Percentiles rank a stretch among this genome's conserved stretches.
Evolutionary conservation across 169 alveolate genomes (phyloP).

Genomic region (Plasmodium gaboni): DNA sequence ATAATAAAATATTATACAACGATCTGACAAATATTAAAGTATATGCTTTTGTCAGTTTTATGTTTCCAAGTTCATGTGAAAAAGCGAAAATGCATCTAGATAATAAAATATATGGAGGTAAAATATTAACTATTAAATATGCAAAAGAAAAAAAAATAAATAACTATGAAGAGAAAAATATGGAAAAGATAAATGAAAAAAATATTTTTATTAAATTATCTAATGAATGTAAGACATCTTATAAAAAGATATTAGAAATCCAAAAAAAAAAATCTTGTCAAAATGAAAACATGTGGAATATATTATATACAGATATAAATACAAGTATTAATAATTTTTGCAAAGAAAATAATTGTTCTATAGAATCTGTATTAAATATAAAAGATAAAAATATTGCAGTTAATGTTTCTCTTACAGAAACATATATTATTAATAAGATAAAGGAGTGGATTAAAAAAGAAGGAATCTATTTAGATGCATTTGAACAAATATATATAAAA

Average conservation of each 20-base stretch:
- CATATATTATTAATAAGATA: slow-evolving; percentile 93
- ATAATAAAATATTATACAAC: not conserved
- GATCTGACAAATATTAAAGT: slow-evolving; percentile 69
- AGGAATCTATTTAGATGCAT: slow-evolving; percentile 92
- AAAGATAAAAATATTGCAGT: slow-evolving; percentile 90
- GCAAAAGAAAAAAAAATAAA: slow-evolving; percentile 77
- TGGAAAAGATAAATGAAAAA: slow-evolving; percentile 44
- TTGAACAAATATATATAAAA: slow-evolving; percentile 80
- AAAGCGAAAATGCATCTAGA: slow-evolving; percentile 32
- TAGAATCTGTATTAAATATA: slow-evolving; percentile 90
- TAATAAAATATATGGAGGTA: slow-evolving; percentile 82
- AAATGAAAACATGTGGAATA: slow-evolving; percentile 95
- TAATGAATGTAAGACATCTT: slow-evolving; percentile 85
- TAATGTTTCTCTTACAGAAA: slow-evolving; percentile 93
- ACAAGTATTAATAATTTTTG: slow-evolving; percentile 93
- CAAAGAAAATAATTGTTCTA: slow-evolving; percentile 86
- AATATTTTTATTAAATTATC: slow-evolving; percentile 80
- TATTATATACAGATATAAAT: slow-evolving; percentile 94
- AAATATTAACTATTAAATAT: slow-evolving; percentile 78
- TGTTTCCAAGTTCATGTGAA: slow-evolving; percentile 73
- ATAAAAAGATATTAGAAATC: slow-evolving; percentile 87
- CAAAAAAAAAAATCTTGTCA: slow-evolving; percentile 86
- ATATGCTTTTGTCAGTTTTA: slow-evolving; percentile 66
- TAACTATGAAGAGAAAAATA: slow-evolving; percentile 5
- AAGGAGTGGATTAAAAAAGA: slow-evolving; percentile 95